Conservation (phyloP, 306 rosid species). For the Ammopiptanthus mongolicus region DNA sequence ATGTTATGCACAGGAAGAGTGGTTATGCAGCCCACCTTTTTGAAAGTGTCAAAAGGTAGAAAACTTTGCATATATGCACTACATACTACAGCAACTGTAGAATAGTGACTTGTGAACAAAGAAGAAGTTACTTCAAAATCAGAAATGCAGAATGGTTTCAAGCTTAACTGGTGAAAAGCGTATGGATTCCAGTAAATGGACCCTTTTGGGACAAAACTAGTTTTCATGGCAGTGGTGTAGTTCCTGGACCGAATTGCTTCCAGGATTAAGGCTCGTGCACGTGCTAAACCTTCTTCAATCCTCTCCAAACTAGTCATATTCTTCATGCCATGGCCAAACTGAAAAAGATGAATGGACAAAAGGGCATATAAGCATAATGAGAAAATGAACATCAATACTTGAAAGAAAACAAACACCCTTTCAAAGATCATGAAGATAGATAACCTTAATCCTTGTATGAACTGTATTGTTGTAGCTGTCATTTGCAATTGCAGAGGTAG, state of each 20-base stretch:
- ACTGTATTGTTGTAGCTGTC: background rate
- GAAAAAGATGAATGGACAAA: background rate
- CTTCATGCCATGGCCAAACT: constrained; percentile 15
- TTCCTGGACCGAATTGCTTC: constrained; percentile 24
- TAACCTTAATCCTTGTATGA: constrained; percentile 17
- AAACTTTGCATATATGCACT: background rate
- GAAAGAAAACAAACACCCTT: background rate
- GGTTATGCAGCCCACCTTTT: background rate
- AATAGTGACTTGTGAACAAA: background rate
- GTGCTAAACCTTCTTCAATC: constrained; percentile 27
- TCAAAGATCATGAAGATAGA: background rate
- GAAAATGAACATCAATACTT: background rate
- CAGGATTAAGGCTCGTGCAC: constrained; percentile 16
- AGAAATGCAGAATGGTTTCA: background rate
- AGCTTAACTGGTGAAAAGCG: constrained; percentile 38
- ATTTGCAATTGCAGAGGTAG: background rate
- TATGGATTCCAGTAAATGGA: constrained; percentile 31
- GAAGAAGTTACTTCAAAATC: background rate
- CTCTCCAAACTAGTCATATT: constrained; percentile 21
- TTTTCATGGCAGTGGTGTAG: background rate
- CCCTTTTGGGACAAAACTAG: constrained; percentile 21
- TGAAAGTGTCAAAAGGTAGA: background rate
- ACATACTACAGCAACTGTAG: background rate
- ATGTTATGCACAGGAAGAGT: too few relatives aligned
- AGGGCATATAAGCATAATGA: background rate